Evolutionary conservation across 257 asterid species (phyloP).

Genomic region (Penstemon newberryi): DNA sequence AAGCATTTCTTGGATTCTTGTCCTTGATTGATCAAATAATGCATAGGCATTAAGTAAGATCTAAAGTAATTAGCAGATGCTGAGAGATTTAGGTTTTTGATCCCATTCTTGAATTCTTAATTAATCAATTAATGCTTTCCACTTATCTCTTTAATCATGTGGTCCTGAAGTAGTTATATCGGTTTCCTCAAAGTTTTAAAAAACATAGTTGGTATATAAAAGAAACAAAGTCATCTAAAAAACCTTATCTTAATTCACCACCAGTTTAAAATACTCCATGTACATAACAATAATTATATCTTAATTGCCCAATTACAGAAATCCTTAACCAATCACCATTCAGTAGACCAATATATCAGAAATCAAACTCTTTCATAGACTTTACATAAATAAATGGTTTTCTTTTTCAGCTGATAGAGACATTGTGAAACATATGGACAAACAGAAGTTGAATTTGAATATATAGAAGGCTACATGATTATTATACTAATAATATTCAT

Average conservation of each 20-base stretch:
- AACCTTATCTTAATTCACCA: background rate
- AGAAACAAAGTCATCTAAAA: slow-evolving; percentile 7
- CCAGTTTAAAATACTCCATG: too few species aligned
- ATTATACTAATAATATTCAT: slow-evolving; percentile 26
- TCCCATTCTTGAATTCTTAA: background rate
- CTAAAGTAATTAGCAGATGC: too few species aligned
- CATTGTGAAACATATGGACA: slow-evolving; percentile 33
- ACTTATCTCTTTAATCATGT: slow-evolving; percentile 15
- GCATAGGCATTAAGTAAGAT: too few species aligned
- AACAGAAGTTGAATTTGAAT: slow-evolving; percentile 32
- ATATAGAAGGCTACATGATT: slow-evolving; percentile 15
- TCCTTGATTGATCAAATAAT: too few species aligned
- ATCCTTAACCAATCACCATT: slow-evolving; percentile 33
- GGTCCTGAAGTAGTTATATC: slow-evolving; percentile 21
- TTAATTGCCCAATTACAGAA: slow-evolving; percentile 24
- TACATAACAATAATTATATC: background rate
- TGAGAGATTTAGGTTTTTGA: too few species aligned
- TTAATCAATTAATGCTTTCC: background rate
- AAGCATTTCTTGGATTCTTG: too few species aligned
- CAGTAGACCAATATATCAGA: slow-evolving; percentile 14
- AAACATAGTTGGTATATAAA: background rate
- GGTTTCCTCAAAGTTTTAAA: background rate
- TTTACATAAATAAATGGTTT: slow-evolving; percentile 6
- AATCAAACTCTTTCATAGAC: slow-evolving; percentile 16
- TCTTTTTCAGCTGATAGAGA: slow-evolving; percentile 20